phyloP scores from a whole-genome alignment of 2,329 filamentous ascomycete genomes.

The Madurella mycetomatis region DNA sequence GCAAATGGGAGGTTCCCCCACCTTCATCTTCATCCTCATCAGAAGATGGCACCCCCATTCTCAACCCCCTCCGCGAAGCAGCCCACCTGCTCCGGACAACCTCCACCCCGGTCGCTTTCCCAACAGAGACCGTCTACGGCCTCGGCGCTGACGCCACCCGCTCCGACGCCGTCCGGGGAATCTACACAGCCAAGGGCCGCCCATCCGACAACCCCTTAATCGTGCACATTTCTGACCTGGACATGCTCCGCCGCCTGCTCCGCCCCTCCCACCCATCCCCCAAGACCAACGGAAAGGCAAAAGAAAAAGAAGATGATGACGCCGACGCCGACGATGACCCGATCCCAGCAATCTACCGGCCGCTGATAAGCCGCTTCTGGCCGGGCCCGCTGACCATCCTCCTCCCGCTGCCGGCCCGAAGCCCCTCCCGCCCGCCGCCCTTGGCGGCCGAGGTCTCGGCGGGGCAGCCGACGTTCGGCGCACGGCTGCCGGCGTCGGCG shows the following conservation, averaged over 20 bases:
- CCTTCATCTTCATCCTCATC: slow-evolving; percentile 23
- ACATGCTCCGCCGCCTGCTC: slow-evolving; percentile 66
- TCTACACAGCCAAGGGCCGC: slow-evolving; percentile 84
- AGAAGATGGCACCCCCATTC: slow-evolving; percentile 21
- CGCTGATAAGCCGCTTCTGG: slow-evolving; percentile 83
- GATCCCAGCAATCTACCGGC: slow-evolving; percentile 70
- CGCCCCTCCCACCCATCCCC: slow-evolving; percentile 18
- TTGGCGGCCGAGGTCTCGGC: slow-evolving; percentile 92
- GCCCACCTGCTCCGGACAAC: slow-evolving; percentile 61
- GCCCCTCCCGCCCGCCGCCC: slow-evolving; percentile 27
- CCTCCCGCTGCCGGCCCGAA: slow-evolving; percentile 61
- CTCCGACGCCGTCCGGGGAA: slow-evolving; percentile 78
- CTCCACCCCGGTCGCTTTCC: slow-evolving; percentile 82
- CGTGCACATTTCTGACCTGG: slow-evolving; percentile 78
- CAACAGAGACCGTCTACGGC: slow-evolving; percentile 96
- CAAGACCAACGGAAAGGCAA: background rate
- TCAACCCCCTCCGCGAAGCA: slow-evolving; percentile 54
- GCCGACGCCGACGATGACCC: too few relatives aligned
- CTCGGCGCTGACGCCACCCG: slow-evolving; percentile 93
- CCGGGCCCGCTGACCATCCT: slow-evolving; percentile 91
- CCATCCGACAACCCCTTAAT: slow-evolving; percentile 95
- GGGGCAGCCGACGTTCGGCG: slow-evolving; percentile 78
- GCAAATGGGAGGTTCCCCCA: slow-evolving; percentile 40
- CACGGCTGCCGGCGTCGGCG: slow-evolving; percentile 78
- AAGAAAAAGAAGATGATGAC: slow-evolving; percentile 26